A percentile compares a stretch with the other conserved stretches of the same genome.
Conservation (phyloP, 2,329 filamentous ascomycete species). For the Hirsutella minnesotensis region DNA sequence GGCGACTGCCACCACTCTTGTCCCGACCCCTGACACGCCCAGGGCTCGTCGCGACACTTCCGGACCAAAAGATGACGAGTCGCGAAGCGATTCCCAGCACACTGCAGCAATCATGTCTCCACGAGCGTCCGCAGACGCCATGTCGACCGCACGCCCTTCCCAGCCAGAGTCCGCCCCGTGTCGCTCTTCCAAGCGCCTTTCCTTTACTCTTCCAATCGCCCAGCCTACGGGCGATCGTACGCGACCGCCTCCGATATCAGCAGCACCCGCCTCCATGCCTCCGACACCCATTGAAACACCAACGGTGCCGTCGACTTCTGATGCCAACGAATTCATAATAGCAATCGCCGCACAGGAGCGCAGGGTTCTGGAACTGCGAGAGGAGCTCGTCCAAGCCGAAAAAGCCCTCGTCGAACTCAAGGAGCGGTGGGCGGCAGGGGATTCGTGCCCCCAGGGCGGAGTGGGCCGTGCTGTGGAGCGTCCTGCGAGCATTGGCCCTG, state of each 20-base stretch:
- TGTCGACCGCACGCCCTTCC: slow-evolving; percentile 30
- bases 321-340: slow-evolving; percentile 63
- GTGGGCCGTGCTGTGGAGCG: slow-evolving; percentile 2
- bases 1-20: slow-evolving; percentile 13
- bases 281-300: slow-evolving; percentile 38
- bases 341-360: slow-evolving; percentile 88
- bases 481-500: slow-evolving; percentile 2
- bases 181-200: slow-evolving; percentile 45
- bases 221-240: slow-evolving; percentile 39
- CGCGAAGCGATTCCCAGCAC: background rate
- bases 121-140: slow-evolving; percentile 9
- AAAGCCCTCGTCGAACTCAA: slow-evolving; percentile 65
- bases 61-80: background rate
- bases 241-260: slow-evolving; percentile 36
- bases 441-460: slow-evolving; percentile 31
- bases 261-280: slow-evolving; percentile 28
- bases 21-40: slow-evolving; percentile 1
- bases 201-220: slow-evolving; percentile 50
- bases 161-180: slow-evolving; percentile 42
- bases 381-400: slow-evolving; percentile 80
- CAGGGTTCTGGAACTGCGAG: slow-evolving; percentile 76
- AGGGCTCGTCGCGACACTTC: background rate
- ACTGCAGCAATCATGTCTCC: background rate
- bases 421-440: slow-evolving; percentile 68
- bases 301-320: slow-evolving; percentile 31